These are phyloP conservation scores for Phytophthora lateralis DNA, from an alignment of 352 stramenopile species.

Conservation along the genomic window DNA sequence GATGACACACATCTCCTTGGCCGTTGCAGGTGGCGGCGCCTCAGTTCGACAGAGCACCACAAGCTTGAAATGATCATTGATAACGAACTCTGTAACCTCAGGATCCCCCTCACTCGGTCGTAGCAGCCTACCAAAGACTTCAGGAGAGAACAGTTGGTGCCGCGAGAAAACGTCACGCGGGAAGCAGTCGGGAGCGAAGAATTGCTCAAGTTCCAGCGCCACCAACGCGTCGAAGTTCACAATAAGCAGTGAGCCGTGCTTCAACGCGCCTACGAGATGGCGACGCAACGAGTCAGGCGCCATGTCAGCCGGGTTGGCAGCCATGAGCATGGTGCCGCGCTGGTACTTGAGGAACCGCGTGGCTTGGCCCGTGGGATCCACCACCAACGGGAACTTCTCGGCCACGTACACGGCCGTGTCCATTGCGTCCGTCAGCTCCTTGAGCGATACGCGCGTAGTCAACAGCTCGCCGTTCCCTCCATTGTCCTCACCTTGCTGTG, in stretches of 20 bases:
- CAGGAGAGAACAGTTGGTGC: conserved; percentile 65
- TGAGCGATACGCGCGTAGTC: conserved; percentile 62
- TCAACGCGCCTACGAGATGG: conserved; percentile 77
- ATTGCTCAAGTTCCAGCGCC: conserved; percentile 75
- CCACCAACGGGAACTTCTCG: conserved; percentile 88
- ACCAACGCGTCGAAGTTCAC: conserved; percentile 78
- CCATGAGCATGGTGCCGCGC: conserved; percentile 82
- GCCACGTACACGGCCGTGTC: conserved; percentile 86
- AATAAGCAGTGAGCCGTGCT: conserved; percentile 73
- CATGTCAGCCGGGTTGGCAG: conserved; percentile 75
- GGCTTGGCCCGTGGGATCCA: conserved; percentile 81
- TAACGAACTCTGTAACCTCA: conserved; percentile 59
- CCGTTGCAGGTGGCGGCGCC: conserved; percentile 53
- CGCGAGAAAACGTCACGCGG: conserved; percentile 75
- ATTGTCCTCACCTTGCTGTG: not conserved
- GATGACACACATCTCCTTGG: conserved; percentile 71
- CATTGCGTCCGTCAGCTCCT: conserved; percentile 85
- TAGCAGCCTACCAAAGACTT: conserved; percentile 58
- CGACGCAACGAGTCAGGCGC: conserved; percentile 62
- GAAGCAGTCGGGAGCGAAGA: conserved; percentile 74
- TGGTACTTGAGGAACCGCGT: conserved; percentile 92
- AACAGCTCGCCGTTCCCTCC: not conserved
- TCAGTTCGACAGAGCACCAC: conserved; percentile 66
- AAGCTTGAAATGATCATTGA: conserved; percentile 89
- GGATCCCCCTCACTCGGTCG: conserved; percentile 57